phyloP scores from a whole-genome alignment of 208 protist species.

The Acanthamoeba triangularis region DNA sequence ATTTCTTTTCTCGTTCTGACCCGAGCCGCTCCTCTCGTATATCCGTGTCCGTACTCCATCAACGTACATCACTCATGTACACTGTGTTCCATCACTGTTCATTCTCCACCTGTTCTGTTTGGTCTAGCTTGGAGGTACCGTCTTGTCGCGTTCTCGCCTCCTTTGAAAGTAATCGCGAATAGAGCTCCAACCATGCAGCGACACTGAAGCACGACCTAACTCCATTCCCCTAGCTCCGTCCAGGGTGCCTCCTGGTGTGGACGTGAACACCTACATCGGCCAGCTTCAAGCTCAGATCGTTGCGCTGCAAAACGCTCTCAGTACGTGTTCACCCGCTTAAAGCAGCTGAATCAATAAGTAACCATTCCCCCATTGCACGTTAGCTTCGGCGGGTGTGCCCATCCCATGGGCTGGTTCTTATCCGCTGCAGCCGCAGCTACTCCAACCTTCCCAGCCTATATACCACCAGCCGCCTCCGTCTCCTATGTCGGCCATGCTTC shows the following conservation, averaged over 20 bases:
- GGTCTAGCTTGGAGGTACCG: neutral
- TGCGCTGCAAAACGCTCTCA: neutral
- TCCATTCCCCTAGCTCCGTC: neutral
- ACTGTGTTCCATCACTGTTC: neutral
- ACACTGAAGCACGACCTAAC: too few relatives aligned
- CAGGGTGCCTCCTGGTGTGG: neutral
- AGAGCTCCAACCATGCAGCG: too few relatives aligned
- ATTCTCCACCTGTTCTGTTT: neutral
- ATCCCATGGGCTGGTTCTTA: neutral
- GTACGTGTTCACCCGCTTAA: neutral
- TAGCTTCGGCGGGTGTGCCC: neutral
- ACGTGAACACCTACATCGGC: constrained; percentile 26
- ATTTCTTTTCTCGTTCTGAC: neutral
- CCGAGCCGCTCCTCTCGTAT: neutral
- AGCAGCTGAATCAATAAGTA: neutral
- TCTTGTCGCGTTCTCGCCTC: neutral
- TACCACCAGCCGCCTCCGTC: neutral
- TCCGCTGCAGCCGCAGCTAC: neutral
- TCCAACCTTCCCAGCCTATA: neutral
- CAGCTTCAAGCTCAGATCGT: constrained; percentile 1
- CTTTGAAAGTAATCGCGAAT: neutral
- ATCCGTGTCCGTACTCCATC: neutral
- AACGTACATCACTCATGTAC: neutral
- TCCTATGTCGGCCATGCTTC: neutral
- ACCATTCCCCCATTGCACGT: neutral